Percentiles rank a stretch among this genome's conserved stretches.
phyloP scores from a whole-genome alignment of 2,329 filamentous ascomycete genomes.

The Ceratocystis alfenasii region DNA sequence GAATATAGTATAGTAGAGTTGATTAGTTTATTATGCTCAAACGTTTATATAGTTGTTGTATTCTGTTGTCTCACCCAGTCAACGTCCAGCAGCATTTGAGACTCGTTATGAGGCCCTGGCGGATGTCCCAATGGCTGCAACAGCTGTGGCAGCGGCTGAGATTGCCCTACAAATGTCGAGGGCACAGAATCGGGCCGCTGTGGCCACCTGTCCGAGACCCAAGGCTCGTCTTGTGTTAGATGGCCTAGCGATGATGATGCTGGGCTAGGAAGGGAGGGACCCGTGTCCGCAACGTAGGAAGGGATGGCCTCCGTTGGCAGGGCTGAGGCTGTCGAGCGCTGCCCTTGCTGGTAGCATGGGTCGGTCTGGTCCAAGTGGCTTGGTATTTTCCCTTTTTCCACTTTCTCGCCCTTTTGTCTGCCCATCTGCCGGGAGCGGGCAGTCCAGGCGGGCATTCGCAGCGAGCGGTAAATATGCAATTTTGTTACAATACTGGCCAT shows the following conservation, averaged over 20 bases:
- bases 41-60: background rate
- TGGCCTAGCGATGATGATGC: background rate
- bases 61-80: slow-evolving; percentile 11
- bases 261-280: background rate
- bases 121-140: background rate
- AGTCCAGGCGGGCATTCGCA: slow-evolving; percentile 18
- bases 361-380: background rate
- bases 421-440: background rate
- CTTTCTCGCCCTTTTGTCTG: background rate
- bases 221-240: background rate
- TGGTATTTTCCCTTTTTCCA: background rate
- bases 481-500: slow-evolving; percentile 28
- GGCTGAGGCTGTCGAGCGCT: background rate
- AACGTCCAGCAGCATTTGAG: background rate
- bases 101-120: background rate
- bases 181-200: background rate
- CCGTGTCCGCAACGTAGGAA: background rate
- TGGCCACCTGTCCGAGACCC: background rate
- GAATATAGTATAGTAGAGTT: background rate
- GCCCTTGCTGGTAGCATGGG: background rate
- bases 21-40: background rate
- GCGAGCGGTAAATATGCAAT: slow-evolving; percentile 19
- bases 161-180: background rate
- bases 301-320: background rate
- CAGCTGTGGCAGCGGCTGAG: too few species aligned